Evolutionary conservation across 2,329 filamentous ascomycete species (phyloP), one percentile per base, ranked within the genome.

Genomic region (Nemania sp.): DNA sequence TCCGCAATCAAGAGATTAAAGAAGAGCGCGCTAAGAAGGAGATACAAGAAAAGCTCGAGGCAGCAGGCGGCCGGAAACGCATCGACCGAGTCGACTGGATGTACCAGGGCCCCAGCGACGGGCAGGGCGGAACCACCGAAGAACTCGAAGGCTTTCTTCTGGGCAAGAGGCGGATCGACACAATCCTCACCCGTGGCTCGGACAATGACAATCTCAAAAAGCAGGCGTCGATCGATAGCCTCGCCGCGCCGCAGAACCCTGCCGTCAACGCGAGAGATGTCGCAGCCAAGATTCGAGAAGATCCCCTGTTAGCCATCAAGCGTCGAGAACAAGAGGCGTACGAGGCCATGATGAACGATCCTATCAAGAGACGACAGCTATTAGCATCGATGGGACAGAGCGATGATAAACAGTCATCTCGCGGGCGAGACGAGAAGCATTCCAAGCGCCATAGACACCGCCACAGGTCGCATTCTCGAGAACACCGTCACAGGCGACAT

Each of bases 11-110:
- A 67, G 94, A 99, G 73, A 86, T 96, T 61, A 91, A 92, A 63
- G 92, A 97, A 71, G 95, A 99, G 75, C 86, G 92, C 41, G 86
- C 89, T 42, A 89, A 96, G 62, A 91, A 97, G 71, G 92, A 97
- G 71, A 83, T 97, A 1, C 90, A 97, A 72, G 84, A 86, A 47
- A 82, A 97, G 62, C 90, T 97, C 52, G 94, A 97, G 73, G 86
- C 88, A 2, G 88, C 91, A 0, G 94, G 94, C 31, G 91, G 92
- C 51, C 84, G 82, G 65, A 92, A 91, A 68, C 82, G 88, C 48
- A 76, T 88, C 24, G 87, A 93, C 64, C 86, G 91, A 30, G 93
- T 99, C 22, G 94, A 97, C 66, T 99, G 94, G 90, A 97, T 99
- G 91, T 99, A 99, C 73, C 85, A 88, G 64, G 93, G 93, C 1